phyloP scores from a whole-genome alignment of 768 basidiomycete genomes.

The Astraeus odoratus region DNA sequence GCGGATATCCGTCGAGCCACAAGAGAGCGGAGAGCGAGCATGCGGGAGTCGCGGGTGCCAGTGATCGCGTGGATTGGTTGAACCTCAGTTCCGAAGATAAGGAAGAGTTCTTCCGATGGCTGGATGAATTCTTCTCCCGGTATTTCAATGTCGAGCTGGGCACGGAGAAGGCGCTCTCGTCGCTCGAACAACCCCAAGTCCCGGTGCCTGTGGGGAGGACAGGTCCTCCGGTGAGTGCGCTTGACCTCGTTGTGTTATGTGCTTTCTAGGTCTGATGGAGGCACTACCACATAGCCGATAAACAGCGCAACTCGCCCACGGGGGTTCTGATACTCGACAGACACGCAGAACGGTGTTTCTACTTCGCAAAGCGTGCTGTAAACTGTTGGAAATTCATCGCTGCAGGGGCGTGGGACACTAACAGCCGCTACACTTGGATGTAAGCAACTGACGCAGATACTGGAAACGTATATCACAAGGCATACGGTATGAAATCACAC shows the following conservation, averaged over 20 bases:
- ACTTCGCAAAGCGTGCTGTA: not conserved
- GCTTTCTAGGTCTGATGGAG: not conserved
- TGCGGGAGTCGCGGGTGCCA: too few species aligned
- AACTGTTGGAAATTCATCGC: too few species aligned
- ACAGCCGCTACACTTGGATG: too few species aligned
- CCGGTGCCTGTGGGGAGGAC: not conserved
- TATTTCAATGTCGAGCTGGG: constrained; percentile 26
- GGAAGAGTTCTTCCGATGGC: constrained; percentile 65
- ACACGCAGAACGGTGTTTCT: not conserved
- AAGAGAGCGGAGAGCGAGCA: not conserved
- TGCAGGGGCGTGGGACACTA: too few species aligned
- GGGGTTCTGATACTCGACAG: constrained; percentile 6
- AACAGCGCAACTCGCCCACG: constrained; percentile 18
- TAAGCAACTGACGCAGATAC: too few species aligned
- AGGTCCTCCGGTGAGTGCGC: constrained; percentile 16
- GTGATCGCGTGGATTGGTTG: constrained; percentile 52
- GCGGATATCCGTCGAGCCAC: constrained; percentile 17
- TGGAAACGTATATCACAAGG: too few species aligned
- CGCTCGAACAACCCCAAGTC: not conserved
- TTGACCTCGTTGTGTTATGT: not conserved
- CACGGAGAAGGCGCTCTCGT: constrained; percentile 3
- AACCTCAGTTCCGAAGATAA: constrained; percentile 65
- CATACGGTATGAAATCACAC: too few species aligned
- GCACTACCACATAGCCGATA: constrained; percentile 15
- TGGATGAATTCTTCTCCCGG: constrained; percentile 73